Evolutionary conservation across 371 early-diverging fungal species (phyloP), one percentile per base, ranked within the genome.

Genomic region (Mortierella sp.): DNA sequence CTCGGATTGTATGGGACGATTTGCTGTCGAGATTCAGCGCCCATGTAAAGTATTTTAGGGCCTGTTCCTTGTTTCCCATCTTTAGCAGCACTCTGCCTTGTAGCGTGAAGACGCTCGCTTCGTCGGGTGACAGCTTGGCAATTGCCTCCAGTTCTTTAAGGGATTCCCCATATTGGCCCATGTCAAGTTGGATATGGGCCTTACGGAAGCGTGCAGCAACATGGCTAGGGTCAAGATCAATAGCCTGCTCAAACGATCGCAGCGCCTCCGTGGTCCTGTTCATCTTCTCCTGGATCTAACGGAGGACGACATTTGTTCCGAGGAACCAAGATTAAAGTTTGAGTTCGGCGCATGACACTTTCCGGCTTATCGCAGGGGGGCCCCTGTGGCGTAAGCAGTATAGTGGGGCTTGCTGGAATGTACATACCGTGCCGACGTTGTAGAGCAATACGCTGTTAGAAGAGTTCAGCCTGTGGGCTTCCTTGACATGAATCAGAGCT

Each of bases 41-140:
- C 43, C 82, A 72, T 21, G 91, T 89, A 43, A 88, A 81, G 24
- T 84, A 81, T 24, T 84, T 82, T 7, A 87, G 71, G 3, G 91
- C 91, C 50, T 82, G 76, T 18, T 81, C 80, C 45, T 72, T 72
- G 39, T 87, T 66, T 0, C 88, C 89, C 28, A 88, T 64, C 65
- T 81, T 80, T 2, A 83, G 79, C 66, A 89, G 84, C 27, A 89
- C 82, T 63, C 86, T 85, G 14, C 92, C 94, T 54, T 90, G 71
- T 55, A 92, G 57, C 50, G 91, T 84, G 43, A 85, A 89, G 14
- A 92, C 87, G 27, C 86, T 87, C 49, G 86, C 83, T 66, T 93
- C 91, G 39, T 82, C 70, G 23, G 84, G 84, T 14, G 83, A 78
- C 24, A 80, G 57, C 3, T 60, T 61, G 51, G 80, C 78, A 21